A percentile compares a stretch with the other conserved stretches of the same genome.
phyloP scores from a whole-genome alignment of 805 yeast species.

The Wickerhamia fluorescens region DNA sequence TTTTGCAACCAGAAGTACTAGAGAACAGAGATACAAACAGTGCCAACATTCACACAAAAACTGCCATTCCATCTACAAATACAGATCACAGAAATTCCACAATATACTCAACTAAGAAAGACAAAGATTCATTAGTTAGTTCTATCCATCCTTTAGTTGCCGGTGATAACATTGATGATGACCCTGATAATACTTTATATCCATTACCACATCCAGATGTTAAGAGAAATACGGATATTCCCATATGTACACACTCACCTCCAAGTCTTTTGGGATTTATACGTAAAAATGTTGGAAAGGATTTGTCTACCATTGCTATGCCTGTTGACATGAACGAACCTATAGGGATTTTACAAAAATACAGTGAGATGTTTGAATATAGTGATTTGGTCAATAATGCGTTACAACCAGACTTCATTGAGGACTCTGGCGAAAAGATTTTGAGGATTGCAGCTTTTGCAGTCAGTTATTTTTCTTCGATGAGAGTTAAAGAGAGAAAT shows the following conservation, averaged over 20 bases:
- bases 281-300: conserved; percentile 90
- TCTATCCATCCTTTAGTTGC: conserved; percentile 2
- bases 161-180: conserved; percentile 6
- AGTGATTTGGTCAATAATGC: conserved; percentile 60
- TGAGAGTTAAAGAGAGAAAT: conserved; percentile 68
- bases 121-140: too few relatives aligned
- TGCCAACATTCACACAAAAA: too few relatives aligned
- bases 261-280: conserved; percentile 76
- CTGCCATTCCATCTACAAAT: too few relatives aligned
- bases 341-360: conserved; percentile 68
- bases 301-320: conserved; percentile 77
- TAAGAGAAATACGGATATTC: conserved; percentile 52
- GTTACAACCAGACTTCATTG: conserved; percentile 32
- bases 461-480: conserved; percentile 60
- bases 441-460: conserved; percentile 78
- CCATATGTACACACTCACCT: conserved; percentile 57
- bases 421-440: conserved; percentile 50
- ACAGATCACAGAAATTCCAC: too few relatives aligned
- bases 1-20: background rate
- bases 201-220: conserved; percentile 56
- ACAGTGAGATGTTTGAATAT: conserved; percentile 77
- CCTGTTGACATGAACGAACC: conserved; percentile 96
- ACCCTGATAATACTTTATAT: conserved; percentile 34
- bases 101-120: too few relatives aligned
- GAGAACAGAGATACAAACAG: too few relatives aligned